Evolutionary conservation across 805 yeast species (phyloP), one percentile per base, ranked within the genome.

Genomic region (Pichia deserticola): DNA sequence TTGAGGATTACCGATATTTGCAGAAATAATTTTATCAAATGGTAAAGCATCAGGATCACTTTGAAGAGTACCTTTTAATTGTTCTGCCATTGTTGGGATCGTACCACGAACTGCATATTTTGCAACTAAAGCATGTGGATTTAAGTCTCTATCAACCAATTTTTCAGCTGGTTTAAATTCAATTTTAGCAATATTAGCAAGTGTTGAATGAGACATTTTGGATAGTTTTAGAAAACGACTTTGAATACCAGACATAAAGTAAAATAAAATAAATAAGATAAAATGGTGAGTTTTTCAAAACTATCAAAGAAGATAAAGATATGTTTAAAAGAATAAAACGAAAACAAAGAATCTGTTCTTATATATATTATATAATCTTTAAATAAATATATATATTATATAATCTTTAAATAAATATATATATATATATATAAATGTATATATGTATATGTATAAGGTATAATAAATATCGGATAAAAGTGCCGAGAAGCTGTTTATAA

Each of bases 1-100:
- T 68, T 93, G 99, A 2, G 99, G 99, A 65, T 93, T 93, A 33
- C 99, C 99, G 54, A 93, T 93, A 65, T 93, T 93, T 55, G 97
- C 93, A 60, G 81, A 83, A 63, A 95, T 85, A 59, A 93, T 86
- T 52, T 77, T 71, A 40, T 77, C 69, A 63, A 89, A 93, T 0
- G 96, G 95, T 55, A 89, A 70, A 5, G 86, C 79, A 20, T 72
- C 73, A 29, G 86, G 82, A 38, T 78, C 72, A 40, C 70, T 64
- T 10, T 66, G 63, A 38, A 93, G 72, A 57, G 79, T 76, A 9
- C 67, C 69, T 51, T 82, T 75, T 51, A 93, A 70, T 62, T 89
- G 86, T 60, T 92, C 98, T 29, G 99, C 98, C 57, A 89, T 80
- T 54, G 84, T 79, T n/a, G 99, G 98, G 52, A 93, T 86, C 35